Evolutionary conservation across 164 flowering plant genomes (phyloP), one percentile per base, ranked within the genome.

Genomic region (Annona squamosa): DNA sequence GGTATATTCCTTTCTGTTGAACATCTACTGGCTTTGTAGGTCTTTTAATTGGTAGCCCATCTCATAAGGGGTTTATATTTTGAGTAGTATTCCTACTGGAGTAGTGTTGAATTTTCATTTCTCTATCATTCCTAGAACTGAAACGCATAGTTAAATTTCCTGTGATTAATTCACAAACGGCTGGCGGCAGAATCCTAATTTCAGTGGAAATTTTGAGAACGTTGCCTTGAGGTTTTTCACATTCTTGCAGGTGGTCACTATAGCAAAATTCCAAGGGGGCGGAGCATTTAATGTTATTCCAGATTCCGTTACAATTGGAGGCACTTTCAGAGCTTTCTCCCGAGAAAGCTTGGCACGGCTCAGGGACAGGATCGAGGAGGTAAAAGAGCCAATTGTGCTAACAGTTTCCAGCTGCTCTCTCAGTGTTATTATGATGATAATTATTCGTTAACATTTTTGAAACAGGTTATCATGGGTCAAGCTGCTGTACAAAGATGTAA

Each of bases 401-500:
- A 67, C n/a, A 52, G 6, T 46, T 66, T 17, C 47, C 75, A 52
- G 13, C 48, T 26, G 37, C 37, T 26, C 37, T 26, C 37, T 26
- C 37, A 26, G 37, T 26, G 0, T n/a, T 43, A 13, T 56, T 17
- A 10, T 9, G 16, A 7, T 64, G 41, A 26, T 37, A 6, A 4
- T 19, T 7, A 19, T 48, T 19, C 9, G 5, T 0, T 48, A 13
- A 7, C 19, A 42, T 1, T 4, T 44, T 17, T 56, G 17, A 16
- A 19, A 47, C 79, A 86, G 86, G 87, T 88, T 4, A 88, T 86
- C 44, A 73, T 72, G 17, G 79, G 82, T 47, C 91, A 88, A 83
- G 84, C 91, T 2, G 84, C 88, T 4, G 91, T 88, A 41, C 88
- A 86, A 47, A 79, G 89, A 63, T 88, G 89, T 74, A 82, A 73